These are phyloP conservation scores for Aspergillus versicolor DNA, from an alignment of 2,329 filamentous ascomycete genomes.

Conservation along the genomic window DNA sequence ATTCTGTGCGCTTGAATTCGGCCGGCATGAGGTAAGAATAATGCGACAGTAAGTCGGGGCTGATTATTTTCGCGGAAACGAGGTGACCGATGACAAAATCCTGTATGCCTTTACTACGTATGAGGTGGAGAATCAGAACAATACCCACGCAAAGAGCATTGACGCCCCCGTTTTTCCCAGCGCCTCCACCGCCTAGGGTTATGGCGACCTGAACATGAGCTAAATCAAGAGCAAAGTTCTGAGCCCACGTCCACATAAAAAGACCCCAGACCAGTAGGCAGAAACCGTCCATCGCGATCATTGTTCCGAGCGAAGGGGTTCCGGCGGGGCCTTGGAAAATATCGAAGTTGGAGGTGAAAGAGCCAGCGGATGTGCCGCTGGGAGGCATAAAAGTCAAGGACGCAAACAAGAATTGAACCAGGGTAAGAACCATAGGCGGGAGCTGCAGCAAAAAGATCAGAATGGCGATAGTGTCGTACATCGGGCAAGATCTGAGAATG, in stretches of 20 bases:
- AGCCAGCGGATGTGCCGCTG: conserved; percentile 71
- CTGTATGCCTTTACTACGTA: conserved; percentile 47
- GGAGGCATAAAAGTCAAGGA: conserved; percentile 89
- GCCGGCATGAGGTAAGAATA: conserved; percentile 44
- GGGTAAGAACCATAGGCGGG: conserved; percentile 80
- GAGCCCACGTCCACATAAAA: conserved; percentile 81
- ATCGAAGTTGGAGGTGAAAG: conserved; percentile 77
- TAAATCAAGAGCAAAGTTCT: conserved; percentile 83
- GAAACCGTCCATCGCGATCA: conserved; percentile 78
- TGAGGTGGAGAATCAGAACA: conserved; percentile 46
- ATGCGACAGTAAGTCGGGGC: conserved; percentile 42
- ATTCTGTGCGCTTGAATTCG: conserved; percentile 43
- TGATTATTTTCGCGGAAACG: conserved; percentile 45
- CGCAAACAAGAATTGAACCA: conserved; percentile 90
- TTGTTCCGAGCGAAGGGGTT: conserved; percentile 80
- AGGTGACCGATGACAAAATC: conserved; percentile 51
- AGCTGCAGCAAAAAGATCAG: conserved; percentile 93
- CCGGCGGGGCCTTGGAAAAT: conserved; percentile 86
- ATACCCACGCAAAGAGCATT: conserved; percentile 47
- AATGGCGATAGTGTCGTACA: conserved; percentile 94
- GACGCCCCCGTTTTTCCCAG: conserved; percentile 47
- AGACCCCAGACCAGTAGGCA: conserved; percentile 78
- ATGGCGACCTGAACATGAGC: conserved; percentile 92
- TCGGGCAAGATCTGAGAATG: conserved; percentile 83
- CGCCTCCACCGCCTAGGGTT: conserved; percentile 76